phyloP scores from a whole-genome alignment of 768 basidiomycete genomes.

The Pleurotus tuoliensis region DNA sequence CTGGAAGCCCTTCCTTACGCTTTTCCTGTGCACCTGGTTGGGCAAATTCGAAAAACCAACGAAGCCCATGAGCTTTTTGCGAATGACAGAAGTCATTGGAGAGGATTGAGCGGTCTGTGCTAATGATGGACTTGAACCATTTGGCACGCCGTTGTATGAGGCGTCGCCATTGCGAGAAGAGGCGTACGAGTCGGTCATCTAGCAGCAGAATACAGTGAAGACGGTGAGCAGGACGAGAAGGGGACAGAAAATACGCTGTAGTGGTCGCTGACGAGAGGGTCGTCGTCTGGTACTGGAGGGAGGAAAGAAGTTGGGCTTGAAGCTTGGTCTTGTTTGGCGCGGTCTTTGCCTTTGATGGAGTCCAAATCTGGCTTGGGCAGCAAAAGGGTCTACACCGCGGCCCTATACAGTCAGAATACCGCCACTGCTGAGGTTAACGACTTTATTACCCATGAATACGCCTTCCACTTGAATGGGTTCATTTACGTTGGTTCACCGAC shows the following conservation, averaged over 20 bases:
- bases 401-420: background rate
- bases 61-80: conserved; percentile 94
- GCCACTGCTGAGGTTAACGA: background rate
- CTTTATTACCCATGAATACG: conserved; percentile 26
- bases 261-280: conserved; percentile 13
- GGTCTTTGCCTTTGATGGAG: conserved; percentile 21
- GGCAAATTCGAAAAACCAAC: conserved; percentile 97
- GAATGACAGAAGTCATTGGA: conserved; percentile 47
- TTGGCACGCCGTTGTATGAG: conserved; percentile 54
- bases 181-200: conserved; percentile 77
- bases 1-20: conserved; percentile 97
- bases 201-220: conserved; percentile 21
- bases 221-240: conserved; percentile 23
- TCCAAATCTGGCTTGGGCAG: conserved; percentile 50
- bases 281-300: conserved; percentile 45
- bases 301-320: conserved; percentile 48
- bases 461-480: conserved; percentile 14
- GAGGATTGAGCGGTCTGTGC: conserved; percentile 31
- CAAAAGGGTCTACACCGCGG: conserved; percentile 31
- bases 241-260: conserved; percentile 36
- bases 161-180: conserved; percentile 63
- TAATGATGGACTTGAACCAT: conserved; percentile 63
- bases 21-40: conserved; percentile 99
- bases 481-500: conserved; percentile 14
- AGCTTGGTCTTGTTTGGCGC: conserved; percentile 44